Percentiles rank a stretch among this genome's conserved stretches.
Evolutionary conservation across 2,329 filamentous ascomycete genomes (phyloP).

Genomic region (Cladosporium velox): DNA sequence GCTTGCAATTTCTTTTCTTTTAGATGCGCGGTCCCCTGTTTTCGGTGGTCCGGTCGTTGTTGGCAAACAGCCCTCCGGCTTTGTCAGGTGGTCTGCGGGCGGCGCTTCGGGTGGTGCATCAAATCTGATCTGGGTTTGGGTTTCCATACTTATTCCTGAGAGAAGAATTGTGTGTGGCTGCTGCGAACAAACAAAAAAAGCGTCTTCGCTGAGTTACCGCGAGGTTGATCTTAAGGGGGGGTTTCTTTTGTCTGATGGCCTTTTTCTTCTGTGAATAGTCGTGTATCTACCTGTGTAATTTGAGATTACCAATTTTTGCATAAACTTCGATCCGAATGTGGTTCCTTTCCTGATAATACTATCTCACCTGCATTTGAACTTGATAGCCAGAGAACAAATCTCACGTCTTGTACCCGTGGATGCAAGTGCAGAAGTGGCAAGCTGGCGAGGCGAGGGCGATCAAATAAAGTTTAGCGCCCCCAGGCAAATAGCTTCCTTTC

Average conservation of each 20-base stretch:
- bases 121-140: neutral
- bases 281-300: constrained; percentile 14
- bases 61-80: constrained; percentile 2
- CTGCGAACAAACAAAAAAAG: neutral
- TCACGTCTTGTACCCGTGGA: neutral
- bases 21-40: constrained; percentile 7
- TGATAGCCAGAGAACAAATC: neutral
- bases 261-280: constrained; percentile 14
- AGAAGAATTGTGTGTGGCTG: neutral
- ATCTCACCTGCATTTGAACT: neutral
- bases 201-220: neutral
- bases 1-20: neutral
- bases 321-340: neutral
- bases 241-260: constrained; percentile 7
- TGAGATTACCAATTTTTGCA: constrained; percentile 12
- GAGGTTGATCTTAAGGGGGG: neutral
- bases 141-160: neutral
- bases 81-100: constrained; percentile 1
- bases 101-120: neutral
- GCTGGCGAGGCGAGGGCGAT: neutral
- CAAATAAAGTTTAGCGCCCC: neutral
- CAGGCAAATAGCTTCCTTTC: neutral
- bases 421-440: neutral
- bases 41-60: neutral
- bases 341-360: too few species aligned